Conservation (phyloP, 2,329 filamentous ascomycete genomes). For the Domatiomyces globalis region DNA sequence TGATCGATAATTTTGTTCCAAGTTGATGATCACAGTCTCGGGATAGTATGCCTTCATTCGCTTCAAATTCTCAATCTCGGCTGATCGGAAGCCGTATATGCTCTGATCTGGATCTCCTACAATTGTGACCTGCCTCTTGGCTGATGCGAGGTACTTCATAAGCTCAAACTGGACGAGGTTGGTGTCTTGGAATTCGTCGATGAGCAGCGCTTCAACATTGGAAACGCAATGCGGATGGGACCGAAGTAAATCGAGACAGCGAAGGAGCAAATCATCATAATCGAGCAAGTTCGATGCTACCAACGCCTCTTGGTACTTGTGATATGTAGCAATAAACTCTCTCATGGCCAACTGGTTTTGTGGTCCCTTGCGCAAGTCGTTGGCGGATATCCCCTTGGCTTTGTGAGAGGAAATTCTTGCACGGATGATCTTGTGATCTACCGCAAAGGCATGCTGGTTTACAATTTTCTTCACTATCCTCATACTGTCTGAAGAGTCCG, state of each 20-base stretch:
- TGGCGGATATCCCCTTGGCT: constrained; percentile 38
- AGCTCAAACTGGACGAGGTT: constrained; percentile 90
- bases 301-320: constrained; percentile 65
- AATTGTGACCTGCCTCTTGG: constrained; percentile 65
- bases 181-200: constrained; percentile 96
- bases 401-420: constrained; percentile 58
- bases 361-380: constrained; percentile 27
- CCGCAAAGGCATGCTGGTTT: constrained; percentile 52
- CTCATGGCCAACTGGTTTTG: constrained; percentile 35
- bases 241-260: constrained; percentile 65
- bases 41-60: constrained; percentile 65
- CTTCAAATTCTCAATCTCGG: constrained; percentile 76
- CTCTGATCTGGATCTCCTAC: constrained; percentile 96
- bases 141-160: constrained; percentile 72
- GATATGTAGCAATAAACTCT: constrained; percentile 54
- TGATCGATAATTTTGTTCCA: constrained; percentile 91
- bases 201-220: constrained; percentile 79
- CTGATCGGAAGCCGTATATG: constrained; percentile 90
- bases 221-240: constrained; percentile 65
- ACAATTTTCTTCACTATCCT: constrained; percentile 69
- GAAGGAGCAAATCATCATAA: constrained; percentile 81
- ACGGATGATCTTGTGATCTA: constrained; percentile 58
- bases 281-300: constrained; percentile 69
- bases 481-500: constrained; percentile 66
- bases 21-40: constrained; percentile 63